These are phyloP conservation scores for Penicillium crystallinum DNA, from an alignment of 495 filamentous ascomycete species.

Conservation along the genomic window DNA sequence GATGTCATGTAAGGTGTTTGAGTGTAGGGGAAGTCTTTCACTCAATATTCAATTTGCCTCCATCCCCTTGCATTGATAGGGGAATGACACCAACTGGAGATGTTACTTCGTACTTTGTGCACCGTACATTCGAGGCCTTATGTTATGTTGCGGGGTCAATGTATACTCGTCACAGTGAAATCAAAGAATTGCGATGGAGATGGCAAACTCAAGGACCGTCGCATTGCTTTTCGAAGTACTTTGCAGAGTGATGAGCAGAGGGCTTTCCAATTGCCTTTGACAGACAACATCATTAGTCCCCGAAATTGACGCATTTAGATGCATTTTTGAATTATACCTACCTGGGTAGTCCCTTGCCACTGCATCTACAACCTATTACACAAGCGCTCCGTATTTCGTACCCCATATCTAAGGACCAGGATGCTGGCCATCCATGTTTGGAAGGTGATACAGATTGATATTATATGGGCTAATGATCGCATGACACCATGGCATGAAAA, in stretches of 20 bases:
- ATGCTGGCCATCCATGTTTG: background rate
- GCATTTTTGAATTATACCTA: background rate
- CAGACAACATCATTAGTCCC: too few species aligned
- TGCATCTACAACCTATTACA: background rate
- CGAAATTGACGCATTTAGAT: background rate
- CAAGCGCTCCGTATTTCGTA: too few species aligned
- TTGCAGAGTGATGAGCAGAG: too few species aligned
- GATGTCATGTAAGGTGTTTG: constrained; percentile 7
- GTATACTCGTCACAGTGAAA: constrained; percentile 2
- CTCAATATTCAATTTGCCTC: background rate
- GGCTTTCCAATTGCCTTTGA: too few species aligned
- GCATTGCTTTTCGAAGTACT: too few species aligned
- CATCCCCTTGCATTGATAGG: constrained; percentile 1
- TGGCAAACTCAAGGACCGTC: too few species aligned
- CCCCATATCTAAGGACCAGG: background rate
- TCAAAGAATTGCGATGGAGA: background rate
- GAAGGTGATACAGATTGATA: constrained; percentile 20
- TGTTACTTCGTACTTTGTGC: background rate
- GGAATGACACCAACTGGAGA: background rate
- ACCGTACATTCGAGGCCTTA: background rate
- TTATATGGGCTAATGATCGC: constrained; percentile 23
- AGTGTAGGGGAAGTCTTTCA: background rate
- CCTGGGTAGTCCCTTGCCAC: background rate
- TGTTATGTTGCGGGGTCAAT: constrained; percentile 1
- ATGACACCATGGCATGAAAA: constrained; percentile 21